These are phyloP conservation scores for Fusarium bulbicola DNA, from an alignment of 2,329 filamentous ascomycete genomes.

Conservation along the genomic window DNA sequence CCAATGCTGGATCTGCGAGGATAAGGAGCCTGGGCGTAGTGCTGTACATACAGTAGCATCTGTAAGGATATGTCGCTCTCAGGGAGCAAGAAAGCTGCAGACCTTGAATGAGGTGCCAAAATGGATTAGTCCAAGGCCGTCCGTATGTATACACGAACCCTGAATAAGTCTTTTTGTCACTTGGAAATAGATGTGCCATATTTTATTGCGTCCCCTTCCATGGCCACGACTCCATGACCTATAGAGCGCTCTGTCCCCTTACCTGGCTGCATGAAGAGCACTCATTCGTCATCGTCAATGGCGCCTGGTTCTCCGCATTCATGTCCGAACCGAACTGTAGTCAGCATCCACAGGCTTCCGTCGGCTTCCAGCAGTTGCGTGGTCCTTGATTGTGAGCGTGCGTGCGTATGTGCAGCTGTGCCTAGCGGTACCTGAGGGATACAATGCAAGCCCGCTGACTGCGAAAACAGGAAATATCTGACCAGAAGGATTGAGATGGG, in stretches of 20 bases:
- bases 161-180: background rate
- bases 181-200: background rate
- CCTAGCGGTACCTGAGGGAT: conserved; percentile 1
- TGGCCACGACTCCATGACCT: background rate
- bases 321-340: conserved; percentile 1
- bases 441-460: conserved; percentile 3
- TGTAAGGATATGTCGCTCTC: background rate
- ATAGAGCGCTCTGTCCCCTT: background rate
- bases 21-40: background rate
- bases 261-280: conserved; percentile 9
- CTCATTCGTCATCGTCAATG: conserved; percentile 27
- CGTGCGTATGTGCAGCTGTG: conserved; percentile 8
- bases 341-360: conserved; percentile 24
- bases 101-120: background rate
- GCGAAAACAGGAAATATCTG: background rate
- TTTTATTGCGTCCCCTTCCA: background rate
- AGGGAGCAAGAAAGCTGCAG: background rate
- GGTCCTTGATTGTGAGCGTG: background rate
- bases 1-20: conserved; percentile 1
- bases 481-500: background rate
- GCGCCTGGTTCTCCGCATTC: conserved; percentile 15
- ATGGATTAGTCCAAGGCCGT: background rate
- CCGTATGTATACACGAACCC: too few relatives aligned
- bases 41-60: conserved; percentile 5
- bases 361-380: conserved; percentile 14